A percentile compares a stretch with the other conserved stretches of the same genome.
Conservation (phyloP, 495 filamentous ascomycete species). For the Tuber melanosporum region DNA sequence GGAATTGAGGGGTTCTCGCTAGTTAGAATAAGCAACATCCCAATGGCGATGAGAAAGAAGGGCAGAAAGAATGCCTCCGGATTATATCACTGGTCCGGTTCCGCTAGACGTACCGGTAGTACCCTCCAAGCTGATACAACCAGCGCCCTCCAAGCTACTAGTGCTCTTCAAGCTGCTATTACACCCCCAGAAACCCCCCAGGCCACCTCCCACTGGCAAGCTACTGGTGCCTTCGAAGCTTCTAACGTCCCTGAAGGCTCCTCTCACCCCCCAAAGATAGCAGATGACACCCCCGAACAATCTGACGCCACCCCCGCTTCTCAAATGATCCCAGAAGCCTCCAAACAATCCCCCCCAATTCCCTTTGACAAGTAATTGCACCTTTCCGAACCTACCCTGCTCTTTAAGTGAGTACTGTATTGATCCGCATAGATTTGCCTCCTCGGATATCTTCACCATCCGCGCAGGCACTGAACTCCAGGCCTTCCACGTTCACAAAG, state of each 20-base stretch:
- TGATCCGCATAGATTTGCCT: conserved; percentile 10
- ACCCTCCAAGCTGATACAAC: too few relatives aligned
- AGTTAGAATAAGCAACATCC: background rate
- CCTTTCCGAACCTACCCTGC: background rate
- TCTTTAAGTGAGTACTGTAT: background rate
- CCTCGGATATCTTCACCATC: conserved; percentile 21
- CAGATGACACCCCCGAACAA: too few relatives aligned
- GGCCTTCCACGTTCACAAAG: conserved; percentile 16
- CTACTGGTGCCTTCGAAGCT: background rate
- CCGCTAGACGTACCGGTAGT: too few relatives aligned
- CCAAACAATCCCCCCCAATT: background rate
- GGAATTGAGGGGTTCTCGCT: background rate
- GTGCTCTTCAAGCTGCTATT: background rate
- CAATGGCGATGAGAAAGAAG: too few relatives aligned
- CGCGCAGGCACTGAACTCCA: conserved; percentile 10
- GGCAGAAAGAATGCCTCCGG: background rate
- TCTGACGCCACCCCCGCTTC: too few relatives aligned
- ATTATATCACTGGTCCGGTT: background rate
- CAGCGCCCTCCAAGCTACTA: too few relatives aligned
- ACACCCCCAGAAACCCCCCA: background rate
- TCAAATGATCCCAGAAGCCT: background rate
- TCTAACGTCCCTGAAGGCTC: background rate
- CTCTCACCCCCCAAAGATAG: background rate
- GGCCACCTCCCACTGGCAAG: background rate
- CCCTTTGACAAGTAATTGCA: background rate